Conservation (phyloP, 2,329 filamentous ascomycete species). For the Pseudopyricularia cyperi region DNA sequence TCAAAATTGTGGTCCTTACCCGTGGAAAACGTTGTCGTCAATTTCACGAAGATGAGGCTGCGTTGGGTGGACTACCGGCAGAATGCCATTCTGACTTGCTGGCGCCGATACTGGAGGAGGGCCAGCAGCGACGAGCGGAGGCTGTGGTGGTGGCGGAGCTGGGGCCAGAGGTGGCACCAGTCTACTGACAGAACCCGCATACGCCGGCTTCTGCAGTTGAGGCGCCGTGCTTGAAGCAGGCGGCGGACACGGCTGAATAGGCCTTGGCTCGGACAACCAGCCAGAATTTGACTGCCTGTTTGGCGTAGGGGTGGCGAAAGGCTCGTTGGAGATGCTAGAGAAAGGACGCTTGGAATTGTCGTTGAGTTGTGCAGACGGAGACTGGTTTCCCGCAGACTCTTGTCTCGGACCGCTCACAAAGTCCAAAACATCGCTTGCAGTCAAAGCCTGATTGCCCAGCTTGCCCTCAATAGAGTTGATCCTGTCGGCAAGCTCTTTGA, state of each 20-base stretch:
- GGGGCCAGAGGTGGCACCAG: neutral
- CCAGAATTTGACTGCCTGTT: constrained; percentile 20
- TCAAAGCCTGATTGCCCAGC: constrained; percentile 40
- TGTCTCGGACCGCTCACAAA: constrained; percentile 18
- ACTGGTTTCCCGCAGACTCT: constrained; percentile 34
- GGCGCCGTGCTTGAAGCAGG: constrained; percentile 6
- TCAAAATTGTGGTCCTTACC: constrained; percentile 18
- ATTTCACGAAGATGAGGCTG: constrained; percentile 22
- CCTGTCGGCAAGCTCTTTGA: constrained; percentile 80
- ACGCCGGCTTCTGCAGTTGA: neutral
- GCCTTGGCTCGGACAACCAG: constrained; percentile 35
- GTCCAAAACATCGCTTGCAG: constrained; percentile 30
- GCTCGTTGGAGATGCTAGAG: constrained; percentile 30
- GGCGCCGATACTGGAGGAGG: constrained; percentile 5
- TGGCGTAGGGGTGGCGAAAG: constrained; percentile 21
- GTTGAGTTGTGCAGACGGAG: constrained; percentile 21
- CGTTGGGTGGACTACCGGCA: constrained; percentile 10
- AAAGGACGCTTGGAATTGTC: constrained; percentile 33
- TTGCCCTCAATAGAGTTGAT: constrained; percentile 74
- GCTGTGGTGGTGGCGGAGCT: neutral
- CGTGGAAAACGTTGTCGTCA: constrained; percentile 31
- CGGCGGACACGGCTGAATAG: constrained; percentile 26
- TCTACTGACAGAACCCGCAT: neutral
- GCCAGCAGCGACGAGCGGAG: constrained; percentile 4
- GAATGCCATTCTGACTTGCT: constrained; percentile 13